Percentiles rank a stretch among this genome's conserved stretches.
Conservation (phyloP, 108 stramenopile species). For the Cyclostephanos tholiformis region DNA sequence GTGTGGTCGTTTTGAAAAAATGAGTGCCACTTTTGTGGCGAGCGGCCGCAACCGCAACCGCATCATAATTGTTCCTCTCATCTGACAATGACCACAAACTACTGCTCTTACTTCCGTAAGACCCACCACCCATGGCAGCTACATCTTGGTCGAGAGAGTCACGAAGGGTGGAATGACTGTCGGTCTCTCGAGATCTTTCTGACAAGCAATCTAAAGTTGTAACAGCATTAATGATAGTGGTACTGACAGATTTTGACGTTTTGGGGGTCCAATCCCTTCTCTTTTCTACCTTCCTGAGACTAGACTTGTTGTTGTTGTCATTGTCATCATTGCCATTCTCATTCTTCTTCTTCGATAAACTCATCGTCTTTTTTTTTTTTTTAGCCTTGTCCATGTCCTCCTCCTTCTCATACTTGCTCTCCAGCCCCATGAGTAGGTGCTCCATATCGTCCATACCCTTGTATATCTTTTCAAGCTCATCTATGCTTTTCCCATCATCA, state of each 20-base stretch:
- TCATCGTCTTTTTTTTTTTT: not conserved
- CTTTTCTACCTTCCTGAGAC: not conserved
- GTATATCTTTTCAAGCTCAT: slow-evolving; percentile 15
- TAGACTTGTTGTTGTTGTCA: slow-evolving; percentile 2
- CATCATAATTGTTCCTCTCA: too few relatives aligned
- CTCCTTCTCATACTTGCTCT: slow-evolving; percentile 15
- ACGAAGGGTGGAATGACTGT: slow-evolving; percentile 31
- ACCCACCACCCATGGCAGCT: too few relatives aligned
- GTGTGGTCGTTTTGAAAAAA: too few relatives aligned
- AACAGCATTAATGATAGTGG: slow-evolving; percentile 22
- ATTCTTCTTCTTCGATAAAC: slow-evolving; percentile 1
- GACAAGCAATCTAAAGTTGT: slow-evolving; percentile 36
- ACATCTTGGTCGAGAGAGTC: not conserved
- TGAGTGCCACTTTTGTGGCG: too few relatives aligned
- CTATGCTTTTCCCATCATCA: slow-evolving; percentile 8
- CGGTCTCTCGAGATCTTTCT: slow-evolving; percentile 40
- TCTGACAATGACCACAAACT: too few relatives aligned
- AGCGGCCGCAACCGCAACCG: too few relatives aligned
- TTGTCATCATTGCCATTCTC: slow-evolving; percentile 7
- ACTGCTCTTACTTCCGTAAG: too few relatives aligned
- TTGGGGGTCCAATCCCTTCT: not conserved
- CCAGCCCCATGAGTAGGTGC: slow-evolving; percentile 21
- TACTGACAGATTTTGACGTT: not conserved
- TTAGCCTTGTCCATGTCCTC: slow-evolving; percentile 19
- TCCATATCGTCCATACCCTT: slow-evolving; percentile 40